Evolutionary conservation across 2,329 filamentous ascomycete species (phyloP).

Genomic region (Metarhizium album): DNA sequence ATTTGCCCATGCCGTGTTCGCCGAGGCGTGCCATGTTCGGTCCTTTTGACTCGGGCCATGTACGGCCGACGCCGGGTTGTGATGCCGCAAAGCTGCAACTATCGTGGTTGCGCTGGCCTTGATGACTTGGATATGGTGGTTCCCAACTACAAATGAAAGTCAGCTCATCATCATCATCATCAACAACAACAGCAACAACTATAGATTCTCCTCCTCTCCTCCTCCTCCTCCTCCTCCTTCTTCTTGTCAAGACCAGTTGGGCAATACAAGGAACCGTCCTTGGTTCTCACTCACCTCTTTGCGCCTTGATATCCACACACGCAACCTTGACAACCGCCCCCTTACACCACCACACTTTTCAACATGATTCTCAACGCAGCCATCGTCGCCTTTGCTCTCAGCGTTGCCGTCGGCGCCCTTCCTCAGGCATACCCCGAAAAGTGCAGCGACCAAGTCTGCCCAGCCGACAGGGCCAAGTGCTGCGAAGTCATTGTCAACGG

Average conservation of each 20-base stretch:
- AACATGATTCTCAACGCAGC: conserved; percentile 7
- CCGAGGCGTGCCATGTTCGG: neutral
- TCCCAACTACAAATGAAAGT: conserved; percentile 2
- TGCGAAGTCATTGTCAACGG: neutral
- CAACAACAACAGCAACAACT: neutral
- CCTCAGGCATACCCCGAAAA: conserved; percentile 7
- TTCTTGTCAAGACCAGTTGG: too few relatives aligned
- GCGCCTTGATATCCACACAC: neutral
- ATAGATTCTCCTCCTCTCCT: neutral
- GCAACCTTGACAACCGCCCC: neutral
- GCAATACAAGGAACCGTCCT: too few relatives aligned
- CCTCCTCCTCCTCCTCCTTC: neutral
- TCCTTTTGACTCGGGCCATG: neutral
- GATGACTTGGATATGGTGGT: neutral
- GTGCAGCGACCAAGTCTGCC: neutral
- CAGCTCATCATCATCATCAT: neutral
- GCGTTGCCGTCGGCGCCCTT: conserved; percentile 3
- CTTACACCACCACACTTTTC: neutral
- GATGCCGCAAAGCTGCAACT: neutral
- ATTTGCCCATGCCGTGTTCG: neutral
- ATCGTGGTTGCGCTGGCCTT: too few relatives aligned
- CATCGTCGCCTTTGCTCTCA: conserved; percentile 5
- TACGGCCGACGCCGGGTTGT: neutral
- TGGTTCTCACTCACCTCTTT: too few relatives aligned
- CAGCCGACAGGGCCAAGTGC: neutral